Percentiles rank a stretch among this genome's conserved stretches.
These are phyloP conservation scores for Talaromyces trachyspermus DNA, from an alignment of 495 filamentous ascomycete species.

Conservation along the genomic window DNA sequence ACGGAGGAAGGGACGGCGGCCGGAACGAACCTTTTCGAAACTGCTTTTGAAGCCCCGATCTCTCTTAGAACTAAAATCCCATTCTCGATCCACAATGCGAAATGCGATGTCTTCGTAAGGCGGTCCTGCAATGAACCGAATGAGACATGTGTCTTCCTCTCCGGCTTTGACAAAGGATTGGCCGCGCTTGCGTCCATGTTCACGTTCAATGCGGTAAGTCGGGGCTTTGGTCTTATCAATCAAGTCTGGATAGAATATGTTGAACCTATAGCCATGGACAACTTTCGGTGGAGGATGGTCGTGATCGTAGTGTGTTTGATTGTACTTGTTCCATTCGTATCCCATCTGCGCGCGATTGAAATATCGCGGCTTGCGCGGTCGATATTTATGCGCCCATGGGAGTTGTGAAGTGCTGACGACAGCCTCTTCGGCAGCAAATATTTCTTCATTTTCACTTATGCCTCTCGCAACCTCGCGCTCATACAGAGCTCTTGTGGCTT, in stretches of 20 bases:
- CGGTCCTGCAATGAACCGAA: constrained; percentile 90
- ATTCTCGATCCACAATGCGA: constrained; percentile 96
- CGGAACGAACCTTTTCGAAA: constrained; percentile 81
- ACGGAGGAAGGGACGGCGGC: not conserved
- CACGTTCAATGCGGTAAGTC: constrained; percentile 89
- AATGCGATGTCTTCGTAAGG: constrained; percentile 98
- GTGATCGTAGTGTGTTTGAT: constrained; percentile 99
- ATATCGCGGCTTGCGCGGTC: constrained; percentile 89
- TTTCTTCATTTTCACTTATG: constrained; percentile 89
- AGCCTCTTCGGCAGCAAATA: constrained; percentile 86
- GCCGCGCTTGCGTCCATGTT: constrained; percentile 78
- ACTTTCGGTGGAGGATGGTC: constrained; percentile 98
- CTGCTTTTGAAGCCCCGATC: constrained; percentile 93
- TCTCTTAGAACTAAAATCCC: constrained; percentile 95
- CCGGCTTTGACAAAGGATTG: constrained; percentile 94
- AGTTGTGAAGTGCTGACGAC: constrained; percentile 58
- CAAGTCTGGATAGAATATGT: constrained; percentile 98
- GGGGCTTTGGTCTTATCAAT: constrained; percentile 93
- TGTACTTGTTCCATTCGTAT: constrained; percentile 99
- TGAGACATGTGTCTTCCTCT: constrained; percentile 94
- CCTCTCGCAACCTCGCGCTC: constrained; percentile 91
- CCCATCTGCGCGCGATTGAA: constrained; percentile 99
- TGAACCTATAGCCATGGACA: constrained; percentile 98
- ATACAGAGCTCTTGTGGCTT: constrained; percentile 84
- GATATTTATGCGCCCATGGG: constrained; percentile 83